phyloP scores from a whole-genome alignment of 2,329 filamentous ascomycete species.

The Dothideomycetes sp. region DNA sequence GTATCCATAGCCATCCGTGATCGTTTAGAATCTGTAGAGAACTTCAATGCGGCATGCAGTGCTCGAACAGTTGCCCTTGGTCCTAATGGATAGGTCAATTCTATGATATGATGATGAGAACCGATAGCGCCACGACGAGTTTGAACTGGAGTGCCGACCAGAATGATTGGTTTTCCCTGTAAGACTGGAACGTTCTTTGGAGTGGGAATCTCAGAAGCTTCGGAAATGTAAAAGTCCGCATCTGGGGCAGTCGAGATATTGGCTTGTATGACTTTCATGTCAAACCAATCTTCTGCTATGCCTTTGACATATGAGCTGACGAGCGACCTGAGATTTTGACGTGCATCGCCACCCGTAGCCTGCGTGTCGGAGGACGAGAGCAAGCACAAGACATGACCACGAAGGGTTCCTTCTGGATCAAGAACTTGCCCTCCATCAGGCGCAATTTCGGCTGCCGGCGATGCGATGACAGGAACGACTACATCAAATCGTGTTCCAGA shows the following conservation, averaged over 20 bases:
- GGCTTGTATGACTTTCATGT: background rate
- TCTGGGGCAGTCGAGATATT: background rate
- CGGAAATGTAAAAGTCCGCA: background rate
- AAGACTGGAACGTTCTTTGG: background rate
- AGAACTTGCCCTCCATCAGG: background rate
- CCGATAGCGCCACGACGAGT: background rate
- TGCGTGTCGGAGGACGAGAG: background rate
- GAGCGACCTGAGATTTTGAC: background rate
- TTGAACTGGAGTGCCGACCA: background rate
- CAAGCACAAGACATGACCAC: background rate
- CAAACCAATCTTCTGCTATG: background rate
- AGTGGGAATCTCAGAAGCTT: background rate
- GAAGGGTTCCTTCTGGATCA: background rate
- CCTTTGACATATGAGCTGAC: background rate
- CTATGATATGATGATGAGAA: background rate
- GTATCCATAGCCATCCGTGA: too few relatives aligned
- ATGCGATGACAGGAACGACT: background rate
- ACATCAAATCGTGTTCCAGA: conserved; percentile 7
- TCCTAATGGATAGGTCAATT: background rate
- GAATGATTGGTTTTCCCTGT: background rate
- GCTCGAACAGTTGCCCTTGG: background rate
- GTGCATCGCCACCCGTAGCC: too few relatives aligned
- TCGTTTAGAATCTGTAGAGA: background rate
- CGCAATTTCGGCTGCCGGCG: too few relatives aligned
- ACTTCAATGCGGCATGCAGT: background rate